A percentile compares a stretch with the other conserved stretches of the same genome.
Evolutionary conservation across 805 yeast genomes (phyloP).

Genomic region (Lachancea lanzarotensis): DNA sequence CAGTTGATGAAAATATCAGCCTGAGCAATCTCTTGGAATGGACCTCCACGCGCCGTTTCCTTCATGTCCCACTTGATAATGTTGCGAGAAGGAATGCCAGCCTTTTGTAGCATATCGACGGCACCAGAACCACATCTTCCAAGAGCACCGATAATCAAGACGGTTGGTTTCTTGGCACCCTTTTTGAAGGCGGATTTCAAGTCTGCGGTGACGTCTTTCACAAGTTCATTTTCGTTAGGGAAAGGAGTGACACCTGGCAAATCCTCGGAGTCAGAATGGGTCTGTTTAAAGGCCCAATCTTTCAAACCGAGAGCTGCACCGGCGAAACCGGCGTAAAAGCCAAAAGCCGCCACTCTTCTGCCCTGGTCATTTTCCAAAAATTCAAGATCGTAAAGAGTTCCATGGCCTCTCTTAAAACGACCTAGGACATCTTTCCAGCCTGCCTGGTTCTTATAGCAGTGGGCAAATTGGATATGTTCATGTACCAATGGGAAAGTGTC

Average conservation of each 20-base stretch:
- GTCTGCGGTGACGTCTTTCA: slow-evolving; percentile 60
- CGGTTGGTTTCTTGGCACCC: slow-evolving; percentile 66
- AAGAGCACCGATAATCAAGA: slow-evolving; percentile 89
- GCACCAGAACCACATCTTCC: slow-evolving; percentile 99
- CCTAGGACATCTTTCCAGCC: slow-evolving; percentile 92
- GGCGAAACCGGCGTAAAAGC: slow-evolving; percentile 99
- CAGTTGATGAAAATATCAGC: slow-evolving; percentile 93
- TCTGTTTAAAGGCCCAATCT: slow-evolving; percentile 91
- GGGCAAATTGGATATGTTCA: slow-evolving; percentile 98
- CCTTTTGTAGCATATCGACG: slow-evolving; percentile 68
- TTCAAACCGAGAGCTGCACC: slow-evolving; percentile 96
- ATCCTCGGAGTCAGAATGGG: slow-evolving; percentile 57
- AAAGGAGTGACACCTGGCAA: slow-evolving; percentile 78
- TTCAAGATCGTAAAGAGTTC: slow-evolving; percentile 87
- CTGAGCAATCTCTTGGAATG: slow-evolving; percentile 82
- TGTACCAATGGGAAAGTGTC: slow-evolving; percentile 86
- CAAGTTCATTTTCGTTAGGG: slow-evolving; percentile 68
- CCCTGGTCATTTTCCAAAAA: slow-evolving; percentile 91
- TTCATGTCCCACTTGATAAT: slow-evolving; percentile 93
- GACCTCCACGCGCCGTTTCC: slow-evolving; percentile 96
- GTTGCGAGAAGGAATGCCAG: slow-evolving; percentile 81
- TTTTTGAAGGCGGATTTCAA: slow-evolving; percentile 52
- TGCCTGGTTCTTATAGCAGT: slow-evolving; percentile 94
- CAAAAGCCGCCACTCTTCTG: slow-evolving; percentile 98
- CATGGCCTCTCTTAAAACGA: slow-evolving; percentile 89